Conservation (phyloP, 2,329 filamentous ascomycete species). For the Thermomyces lanuginosus region DNA sequence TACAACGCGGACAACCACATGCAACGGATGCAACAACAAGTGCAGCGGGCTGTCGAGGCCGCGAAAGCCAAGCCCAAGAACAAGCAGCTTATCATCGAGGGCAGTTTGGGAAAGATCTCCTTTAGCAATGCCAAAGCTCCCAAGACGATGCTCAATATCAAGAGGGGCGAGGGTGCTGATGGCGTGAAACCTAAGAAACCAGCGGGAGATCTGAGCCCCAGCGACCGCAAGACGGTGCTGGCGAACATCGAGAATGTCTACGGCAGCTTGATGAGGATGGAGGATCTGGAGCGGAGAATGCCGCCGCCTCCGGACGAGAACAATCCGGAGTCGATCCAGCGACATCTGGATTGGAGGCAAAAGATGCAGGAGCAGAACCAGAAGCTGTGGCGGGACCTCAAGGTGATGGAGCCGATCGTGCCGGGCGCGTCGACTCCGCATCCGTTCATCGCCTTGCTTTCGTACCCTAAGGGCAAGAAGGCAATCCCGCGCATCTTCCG, state of each 20-base stretch:
- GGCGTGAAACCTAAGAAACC: slow-evolving; percentile 37
- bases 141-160: slow-evolving; percentile 87
- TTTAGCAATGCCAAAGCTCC: slow-evolving; percentile 98
- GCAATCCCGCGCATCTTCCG: slow-evolving; percentile 88
- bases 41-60: slow-evolving; percentile 89
- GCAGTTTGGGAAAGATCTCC: slow-evolving; percentile 91
- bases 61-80: slow-evolving; percentile 97
- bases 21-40: slow-evolving; percentile 98
- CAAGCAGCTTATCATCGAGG: slow-evolving; percentile 89
- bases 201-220: slow-evolving; percentile 37
- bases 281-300: slow-evolving; percentile 75
- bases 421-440: slow-evolving; percentile 53
- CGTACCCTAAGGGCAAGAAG: slow-evolving; percentile 91
- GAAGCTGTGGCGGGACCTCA: slow-evolving; percentile 70
- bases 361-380: slow-evolving; percentile 55
- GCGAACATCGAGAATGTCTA: slow-evolving; percentile 83
- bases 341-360: slow-evolving; percentile 65
- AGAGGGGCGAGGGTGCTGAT: slow-evolving; percentile 57
- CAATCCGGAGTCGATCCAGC: slow-evolving; percentile 52
- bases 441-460: slow-evolving; percentile 91
- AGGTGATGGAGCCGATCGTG: slow-evolving; percentile 83
- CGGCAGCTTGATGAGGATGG: slow-evolving; percentile 73
- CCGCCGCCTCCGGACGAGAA: slow-evolving; percentile 50
- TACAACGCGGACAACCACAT: slow-evolving; percentile 88
- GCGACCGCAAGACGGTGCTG: slow-evolving; percentile 68